Evolutionary conservation across 257 asterid genomes (phyloP), one percentile per base, ranked within the genome.

Genomic region (Striga asiatica): DNA sequence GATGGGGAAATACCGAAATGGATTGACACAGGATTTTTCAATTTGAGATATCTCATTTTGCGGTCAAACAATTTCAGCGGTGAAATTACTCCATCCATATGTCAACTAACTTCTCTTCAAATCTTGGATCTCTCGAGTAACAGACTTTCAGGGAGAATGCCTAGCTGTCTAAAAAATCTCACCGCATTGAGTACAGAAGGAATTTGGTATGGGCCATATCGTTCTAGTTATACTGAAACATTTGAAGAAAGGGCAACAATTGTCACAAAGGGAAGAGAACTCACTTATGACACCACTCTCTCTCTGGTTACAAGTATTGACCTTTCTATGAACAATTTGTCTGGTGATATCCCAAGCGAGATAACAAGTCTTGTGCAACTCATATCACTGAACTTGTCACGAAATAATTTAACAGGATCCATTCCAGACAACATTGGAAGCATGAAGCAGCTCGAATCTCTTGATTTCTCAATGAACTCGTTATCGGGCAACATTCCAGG

Each of bases 401-500:
- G n/a, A 1, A 67, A 71, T 49, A 43, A 43, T 4, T 50, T 74
- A 18, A 43, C 28, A 2, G 65, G 74, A 13, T 19, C 16, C 60
- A n/a, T n/a, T n/a, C n/a, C n/a, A n/a, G n/a, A n/a, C n/a, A n/a
- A n/a, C n/a, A n/a, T n/a, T n/a, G n/a, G n/a, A n/a, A n/a, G n/a
- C n/a, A n/a, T n/a, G n/a, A n/a, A n/a, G n/a, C n/a, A n/a, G n/a
- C n/a, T n/a, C 29, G 54, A 67, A 45, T 60, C 62, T 43, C 62
- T 66, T 18, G 72, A 64, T 50, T 31, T 68, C 0, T 73, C 69
- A 13, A 46, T 28, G 1, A 68, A 68, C 60, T 64, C 17, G 0
- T n/a, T 74, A 4, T 41, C 48, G 0, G 68, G 76, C n/a, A 32
- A 38, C 18, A 52, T 74, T 46, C 79, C 76, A 5, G 31, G 7